Evolutionary conservation across 169 alveolate species (phyloP).

Genomic region (Plasmodium coatneyi): DNA sequence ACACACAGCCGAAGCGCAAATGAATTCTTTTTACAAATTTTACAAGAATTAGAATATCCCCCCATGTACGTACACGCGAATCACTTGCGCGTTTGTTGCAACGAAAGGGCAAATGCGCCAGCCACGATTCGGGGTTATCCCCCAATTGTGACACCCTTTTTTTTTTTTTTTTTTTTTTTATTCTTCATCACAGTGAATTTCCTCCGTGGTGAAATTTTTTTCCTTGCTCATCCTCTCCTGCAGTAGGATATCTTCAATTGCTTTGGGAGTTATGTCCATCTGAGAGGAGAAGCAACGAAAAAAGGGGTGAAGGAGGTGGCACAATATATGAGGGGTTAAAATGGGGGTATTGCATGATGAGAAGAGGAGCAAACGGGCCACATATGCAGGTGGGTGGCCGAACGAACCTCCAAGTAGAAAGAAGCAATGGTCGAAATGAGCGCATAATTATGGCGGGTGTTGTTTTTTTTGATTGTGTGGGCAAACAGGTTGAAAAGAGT

Average conservation of each 20-base stretch:
- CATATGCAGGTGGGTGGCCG: neutral
- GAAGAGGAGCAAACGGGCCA: neutral
- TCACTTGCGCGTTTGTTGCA: neutral
- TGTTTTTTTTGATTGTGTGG: constrained; percentile 39
- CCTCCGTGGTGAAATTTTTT: constrained; percentile 30
- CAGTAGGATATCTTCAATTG: constrained; percentile 46
- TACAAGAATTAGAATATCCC: constrained; percentile 14
- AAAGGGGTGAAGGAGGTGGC: neutral
- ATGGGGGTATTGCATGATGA: neutral
- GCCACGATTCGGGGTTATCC: neutral
- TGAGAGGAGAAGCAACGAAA: neutral
- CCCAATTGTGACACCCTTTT: neutral
- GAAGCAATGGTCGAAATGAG: constrained; percentile 45
- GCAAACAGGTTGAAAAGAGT: constrained; percentile 33
- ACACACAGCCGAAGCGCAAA: constrained; percentile 29
- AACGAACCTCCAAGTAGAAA: constrained; percentile 60
- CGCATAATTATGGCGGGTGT: constrained; percentile 9
- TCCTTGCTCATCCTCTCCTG: constrained; percentile 20
- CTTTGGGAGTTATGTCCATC: constrained; percentile 64
- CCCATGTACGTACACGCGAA: neutral
- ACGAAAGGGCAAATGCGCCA: neutral
- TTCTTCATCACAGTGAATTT: constrained; percentile 67
- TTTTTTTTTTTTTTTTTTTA: constrained; percentile 14
- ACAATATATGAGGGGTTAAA: neutral
- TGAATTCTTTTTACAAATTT: constrained; percentile 69